These are phyloP conservation scores for Kalmusia sp. DNA, from an alignment of 2,329 filamentous ascomycete genomes.

Conservation along the genomic window DNA sequence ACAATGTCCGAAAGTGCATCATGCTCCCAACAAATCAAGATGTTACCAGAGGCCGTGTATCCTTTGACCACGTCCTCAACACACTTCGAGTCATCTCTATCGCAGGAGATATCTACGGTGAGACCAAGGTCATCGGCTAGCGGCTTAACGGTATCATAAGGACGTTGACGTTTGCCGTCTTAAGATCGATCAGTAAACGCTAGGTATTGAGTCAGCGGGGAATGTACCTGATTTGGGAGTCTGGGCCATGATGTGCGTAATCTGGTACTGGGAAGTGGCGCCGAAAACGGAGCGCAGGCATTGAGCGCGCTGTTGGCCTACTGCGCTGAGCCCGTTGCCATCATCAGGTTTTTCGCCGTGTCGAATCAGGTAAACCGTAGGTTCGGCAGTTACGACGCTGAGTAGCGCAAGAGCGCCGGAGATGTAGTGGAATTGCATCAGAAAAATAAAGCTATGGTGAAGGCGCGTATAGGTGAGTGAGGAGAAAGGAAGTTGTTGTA, in stretches of 20 bases:
- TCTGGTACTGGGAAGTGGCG: conserved; percentile 58
- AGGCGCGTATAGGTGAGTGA: too few relatives aligned
- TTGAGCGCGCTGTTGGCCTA: conserved; percentile 64
- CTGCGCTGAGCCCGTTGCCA: conserved; percentile 57
- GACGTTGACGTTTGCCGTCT: conserved; percentile 62
- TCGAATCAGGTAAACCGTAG: conserved; percentile 68
- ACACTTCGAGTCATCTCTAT: conserved; percentile 62
- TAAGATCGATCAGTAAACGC: background rate
- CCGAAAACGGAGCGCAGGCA: conserved; percentile 67
- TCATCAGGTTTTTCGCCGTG: conserved; percentile 68
- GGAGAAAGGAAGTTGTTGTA: background rate
- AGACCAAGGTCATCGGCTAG: conserved; percentile 64
- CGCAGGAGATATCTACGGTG: conserved; percentile 62
- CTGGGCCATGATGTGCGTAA: conserved; percentile 66
- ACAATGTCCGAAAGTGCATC: conserved; percentile 60
- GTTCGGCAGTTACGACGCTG: conserved; percentile 27
- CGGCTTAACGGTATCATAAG: conserved; percentile 64
- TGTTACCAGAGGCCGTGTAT: conserved; percentile 61
- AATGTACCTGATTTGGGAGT: conserved; percentile 55
- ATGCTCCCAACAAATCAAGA: conserved; percentile 70
- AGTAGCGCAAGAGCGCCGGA: background rate
- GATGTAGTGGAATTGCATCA: background rate
- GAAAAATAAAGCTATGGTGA: background rate
- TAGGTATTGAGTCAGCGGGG: background rate
- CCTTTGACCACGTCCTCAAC: conserved; percentile 58